Percentiles rank a stretch among this genome's conserved stretches.
These are phyloP conservation scores for Colletotrichum costaricense DNA, from an alignment of 2,329 filamentous ascomycete species.

Conservation along the genomic window DNA sequence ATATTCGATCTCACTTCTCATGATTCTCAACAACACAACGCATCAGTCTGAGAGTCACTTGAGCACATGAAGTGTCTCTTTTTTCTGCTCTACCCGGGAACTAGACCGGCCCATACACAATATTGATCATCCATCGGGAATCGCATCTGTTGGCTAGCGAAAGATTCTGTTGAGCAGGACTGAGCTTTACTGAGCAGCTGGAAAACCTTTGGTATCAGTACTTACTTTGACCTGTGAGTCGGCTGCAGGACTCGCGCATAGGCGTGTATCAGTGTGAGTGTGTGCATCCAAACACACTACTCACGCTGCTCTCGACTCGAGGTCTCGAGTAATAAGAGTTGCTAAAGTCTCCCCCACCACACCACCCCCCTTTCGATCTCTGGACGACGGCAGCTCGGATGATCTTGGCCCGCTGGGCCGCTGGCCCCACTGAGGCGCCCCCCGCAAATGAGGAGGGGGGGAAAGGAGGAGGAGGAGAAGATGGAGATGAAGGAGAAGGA, in stretches of 20 bases:
- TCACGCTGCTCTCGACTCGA: not conserved
- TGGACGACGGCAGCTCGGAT: constrained; percentile 34
- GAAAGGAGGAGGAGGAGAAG: constrained; percentile 16
- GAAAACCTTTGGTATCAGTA: not conserved
- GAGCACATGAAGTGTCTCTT: not conserved
- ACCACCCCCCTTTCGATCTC: constrained; percentile 1
- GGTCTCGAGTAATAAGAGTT: not conserved
- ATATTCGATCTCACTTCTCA: not conserved
- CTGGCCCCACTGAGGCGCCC: constrained; percentile 36
- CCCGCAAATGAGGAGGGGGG: constrained; percentile 27
- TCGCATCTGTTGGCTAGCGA: not conserved
- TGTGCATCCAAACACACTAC: not conserved
- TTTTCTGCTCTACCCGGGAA: not conserved
- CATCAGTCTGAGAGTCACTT: not conserved
- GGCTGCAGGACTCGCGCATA: constrained; percentile 9
- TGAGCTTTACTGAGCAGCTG: not conserved
- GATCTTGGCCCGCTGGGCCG: constrained; percentile 37
- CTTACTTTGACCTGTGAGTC: not conserved
- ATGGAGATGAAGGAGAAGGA: not conserved
- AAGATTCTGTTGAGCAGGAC: not conserved
- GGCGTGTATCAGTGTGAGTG: not conserved
- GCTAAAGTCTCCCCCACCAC: not conserved
- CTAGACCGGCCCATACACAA: not conserved
- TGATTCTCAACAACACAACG: not conserved
- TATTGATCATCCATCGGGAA: not conserved